phyloP scores from a whole-genome alignment of 495 filamentous ascomycete genomes.

The Ascodesmis nigricans region DNA sequence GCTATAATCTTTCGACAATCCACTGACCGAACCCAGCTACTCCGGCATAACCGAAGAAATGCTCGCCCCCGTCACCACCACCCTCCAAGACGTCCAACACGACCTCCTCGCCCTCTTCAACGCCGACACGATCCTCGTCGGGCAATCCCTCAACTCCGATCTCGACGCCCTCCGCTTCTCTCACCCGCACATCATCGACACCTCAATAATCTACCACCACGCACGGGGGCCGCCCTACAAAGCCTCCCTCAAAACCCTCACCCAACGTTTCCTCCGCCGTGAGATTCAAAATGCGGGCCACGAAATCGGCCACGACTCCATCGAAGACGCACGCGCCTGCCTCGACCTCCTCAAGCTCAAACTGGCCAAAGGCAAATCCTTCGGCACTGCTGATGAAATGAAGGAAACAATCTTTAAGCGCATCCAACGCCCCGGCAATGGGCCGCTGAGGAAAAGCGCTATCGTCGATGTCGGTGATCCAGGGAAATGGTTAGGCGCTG shows the following conservation, averaged over 20 bases:
- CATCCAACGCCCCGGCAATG: conserved; percentile 34
- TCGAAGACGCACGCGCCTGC: conserved; percentile 77
- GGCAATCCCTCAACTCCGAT: conserved; percentile 83
- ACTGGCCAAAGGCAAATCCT: conserved; percentile 69
- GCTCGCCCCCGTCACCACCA: conserved; percentile 62
- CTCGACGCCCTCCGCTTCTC: conserved; percentile 60
- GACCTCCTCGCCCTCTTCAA: conserved; percentile 50
- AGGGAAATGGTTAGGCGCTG: conserved; percentile 45
- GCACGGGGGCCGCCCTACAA: conserved; percentile 50
- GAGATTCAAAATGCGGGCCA: conserved; percentile 60
- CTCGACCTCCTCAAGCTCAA: conserved; percentile 87
- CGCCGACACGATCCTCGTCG: conserved; percentile 51
- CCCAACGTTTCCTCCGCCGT: conserved; percentile 54
- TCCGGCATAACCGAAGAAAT: conserved; percentile 79
- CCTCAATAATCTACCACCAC: conserved; percentile 59
- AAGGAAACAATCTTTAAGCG: conserved; percentile 77
- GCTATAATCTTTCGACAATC: not conserved
- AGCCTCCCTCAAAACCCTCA: conserved; percentile 60
- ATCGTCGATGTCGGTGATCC: conserved; percentile 78
- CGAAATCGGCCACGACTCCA: conserved; percentile 53
- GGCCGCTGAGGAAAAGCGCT: conserved; percentile 45
- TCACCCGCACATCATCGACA: conserved; percentile 86
- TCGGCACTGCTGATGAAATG: conserved; percentile 52
- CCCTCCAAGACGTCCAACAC: conserved; percentile 58
- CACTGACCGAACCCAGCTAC: conserved; percentile 22